Conservation (phyloP, 2,329 filamentous ascomycete species). For the Colletotrichum sp. region DNA sequence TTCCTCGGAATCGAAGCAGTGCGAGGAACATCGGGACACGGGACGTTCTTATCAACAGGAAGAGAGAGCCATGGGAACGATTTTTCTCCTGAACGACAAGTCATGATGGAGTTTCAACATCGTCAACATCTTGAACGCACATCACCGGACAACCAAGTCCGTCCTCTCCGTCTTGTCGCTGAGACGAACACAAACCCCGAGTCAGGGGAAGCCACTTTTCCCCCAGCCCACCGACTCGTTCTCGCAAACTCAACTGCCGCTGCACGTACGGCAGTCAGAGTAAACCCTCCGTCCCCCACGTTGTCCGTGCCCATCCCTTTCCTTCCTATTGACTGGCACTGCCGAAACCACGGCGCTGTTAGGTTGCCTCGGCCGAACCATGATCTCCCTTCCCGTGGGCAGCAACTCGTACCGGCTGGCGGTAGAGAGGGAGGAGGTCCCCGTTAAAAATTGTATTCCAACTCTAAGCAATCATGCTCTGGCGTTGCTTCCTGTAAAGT, state of each 20-base stretch:
- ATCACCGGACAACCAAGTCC: neutral
- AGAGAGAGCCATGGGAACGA: neutral
- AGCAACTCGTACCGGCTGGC: neutral
- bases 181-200: neutral
- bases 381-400: neutral
- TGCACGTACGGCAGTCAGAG: neutral
- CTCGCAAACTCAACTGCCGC: neutral
- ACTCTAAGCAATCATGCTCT: neutral
- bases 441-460: neutral
- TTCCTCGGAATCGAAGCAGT: neutral
- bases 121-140: neutral
- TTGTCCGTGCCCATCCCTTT: neutral
- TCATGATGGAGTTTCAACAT: neutral
- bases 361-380: neutral
- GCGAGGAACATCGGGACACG: neutral
- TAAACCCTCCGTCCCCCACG: neutral
- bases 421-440: neutral
- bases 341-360: neutral
- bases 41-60: rapidly evolving
- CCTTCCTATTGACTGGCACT: neutral
- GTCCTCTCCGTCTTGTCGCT: neutral
- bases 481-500: neutral
- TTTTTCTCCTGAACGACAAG: neutral
- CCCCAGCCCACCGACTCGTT: neutral
- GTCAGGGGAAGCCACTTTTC: neutral